These are phyloP conservation scores for Sugiyamaella mastotermitis DNA, from an alignment of 805 yeast genomes.

Conservation along the genomic window DNA sequence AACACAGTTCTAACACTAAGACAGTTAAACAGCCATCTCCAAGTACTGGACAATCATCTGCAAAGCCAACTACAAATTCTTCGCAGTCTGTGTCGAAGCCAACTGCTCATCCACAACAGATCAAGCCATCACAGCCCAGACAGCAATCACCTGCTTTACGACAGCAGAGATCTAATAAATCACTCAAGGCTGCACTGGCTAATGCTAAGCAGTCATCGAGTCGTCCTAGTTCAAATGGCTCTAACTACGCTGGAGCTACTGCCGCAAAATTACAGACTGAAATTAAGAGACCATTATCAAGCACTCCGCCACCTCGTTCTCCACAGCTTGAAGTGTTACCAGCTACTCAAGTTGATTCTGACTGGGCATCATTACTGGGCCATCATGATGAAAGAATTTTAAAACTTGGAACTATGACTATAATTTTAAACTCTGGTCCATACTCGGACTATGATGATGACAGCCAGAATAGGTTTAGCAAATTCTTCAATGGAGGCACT, in stretches of 20 bases:
- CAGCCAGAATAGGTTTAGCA: conserved; percentile 20
- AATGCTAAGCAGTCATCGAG: not conserved
- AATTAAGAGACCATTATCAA: not conserved
- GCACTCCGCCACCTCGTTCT: not conserved
- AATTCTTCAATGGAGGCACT: conserved; percentile 24
- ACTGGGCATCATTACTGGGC: conserved; percentile 40
- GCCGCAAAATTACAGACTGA: not conserved
- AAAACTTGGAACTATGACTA: conserved; percentile 37
- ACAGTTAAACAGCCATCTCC: not conserved
- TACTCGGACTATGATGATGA: conserved; percentile 15
- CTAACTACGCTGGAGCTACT: conserved; percentile 1
- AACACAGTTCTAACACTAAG: not conserved
- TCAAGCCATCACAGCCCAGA: not conserved
- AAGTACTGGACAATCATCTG: conserved; percentile 1
- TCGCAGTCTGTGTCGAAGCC: not conserved
- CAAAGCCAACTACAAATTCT: not conserved
- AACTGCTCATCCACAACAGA: too few species aligned
- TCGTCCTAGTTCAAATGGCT: not conserved
- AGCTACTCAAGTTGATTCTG: conserved; percentile 40
- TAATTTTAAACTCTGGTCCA: conserved; percentile 13
- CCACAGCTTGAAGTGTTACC: conserved; percentile 36
- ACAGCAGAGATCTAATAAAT: not conserved
- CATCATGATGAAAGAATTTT: conserved; percentile 44
- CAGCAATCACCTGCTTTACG: conserved; percentile 2
- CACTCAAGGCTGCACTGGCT: conserved; percentile 1